These are phyloP conservation scores for Plenodomus biglobosus DNA, from an alignment of 2,329 filamentous ascomycete genomes.

Conservation along the genomic window DNA sequence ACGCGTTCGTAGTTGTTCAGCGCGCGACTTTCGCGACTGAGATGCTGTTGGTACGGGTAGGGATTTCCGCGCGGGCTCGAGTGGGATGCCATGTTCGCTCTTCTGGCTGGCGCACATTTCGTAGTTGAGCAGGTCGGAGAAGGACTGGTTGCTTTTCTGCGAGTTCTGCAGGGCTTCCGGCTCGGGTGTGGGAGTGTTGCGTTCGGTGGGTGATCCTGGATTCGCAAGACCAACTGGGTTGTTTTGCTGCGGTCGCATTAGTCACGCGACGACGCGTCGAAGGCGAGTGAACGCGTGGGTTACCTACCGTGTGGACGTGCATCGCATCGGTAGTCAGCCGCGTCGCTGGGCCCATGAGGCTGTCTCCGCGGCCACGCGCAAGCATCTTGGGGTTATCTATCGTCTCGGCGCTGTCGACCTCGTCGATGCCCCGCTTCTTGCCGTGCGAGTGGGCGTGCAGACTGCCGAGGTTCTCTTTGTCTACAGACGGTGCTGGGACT, in stretches of 20 bases:
- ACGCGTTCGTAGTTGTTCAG: constrained; percentile 67
- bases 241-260: constrained; percentile 28
- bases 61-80: constrained; percentile 4
- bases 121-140: constrained; percentile 54
- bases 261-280: constrained; percentile 19
- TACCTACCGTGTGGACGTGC: constrained; percentile 31
- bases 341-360: constrained; percentile 11
- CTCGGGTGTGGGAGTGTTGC: constrained; percentile 35
- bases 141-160: constrained; percentile 46
- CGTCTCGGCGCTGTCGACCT: constrained; percentile 39
- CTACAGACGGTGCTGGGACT: constrained; percentile 21
- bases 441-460: constrained; percentile 21
- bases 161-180: constrained; percentile 21
- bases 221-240: constrained; percentile 29
- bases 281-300: background rate
- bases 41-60: constrained; percentile 10
- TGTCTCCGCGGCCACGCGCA: constrained; percentile 24
- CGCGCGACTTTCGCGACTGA: constrained; percentile 52
- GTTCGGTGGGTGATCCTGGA: constrained; percentile 40
- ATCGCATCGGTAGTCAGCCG: constrained; percentile 30
- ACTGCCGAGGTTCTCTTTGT: constrained; percentile 35
- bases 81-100: constrained; percentile 20
- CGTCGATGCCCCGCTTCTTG: constrained; percentile 41
- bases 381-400: constrained; percentile 29
- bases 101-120: constrained; percentile 48